Percentiles rank a stretch among this genome's conserved stretches.
Evolutionary conservation across 345 rosid genomes (phyloP).

Genomic region (Passiflora organensis): DNA sequence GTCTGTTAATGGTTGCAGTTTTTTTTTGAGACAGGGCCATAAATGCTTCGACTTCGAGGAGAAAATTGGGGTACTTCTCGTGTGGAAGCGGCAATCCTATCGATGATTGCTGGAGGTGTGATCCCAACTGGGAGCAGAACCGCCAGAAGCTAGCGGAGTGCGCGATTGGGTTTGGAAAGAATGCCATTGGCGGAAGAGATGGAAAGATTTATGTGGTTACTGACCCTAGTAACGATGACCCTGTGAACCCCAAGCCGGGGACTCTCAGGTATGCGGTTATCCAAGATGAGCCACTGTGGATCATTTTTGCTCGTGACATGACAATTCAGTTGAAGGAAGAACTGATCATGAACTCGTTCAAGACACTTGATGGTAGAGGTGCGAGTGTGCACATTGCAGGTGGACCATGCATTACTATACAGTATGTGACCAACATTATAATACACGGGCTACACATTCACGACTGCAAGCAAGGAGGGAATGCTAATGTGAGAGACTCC

Average conservation of each 20-base stretch:
- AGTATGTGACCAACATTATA: constrained; percentile 26
- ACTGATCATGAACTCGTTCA: constrained; percentile 28
- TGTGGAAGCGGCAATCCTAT: constrained; percentile 26
- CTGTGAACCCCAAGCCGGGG: constrained; percentile 25
- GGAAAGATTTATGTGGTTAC: constrained; percentile 27
- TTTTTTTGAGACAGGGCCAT: constrained; percentile 16
- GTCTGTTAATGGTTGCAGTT: no score
- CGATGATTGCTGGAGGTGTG: constrained; percentile 31
- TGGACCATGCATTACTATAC: constrained; percentile 25
- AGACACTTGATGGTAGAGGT: constrained; percentile 27
- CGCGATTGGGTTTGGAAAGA: constrained; percentile 28
- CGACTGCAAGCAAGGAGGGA: constrained; percentile 30
- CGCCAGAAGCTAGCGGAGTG: constrained; percentile 25
- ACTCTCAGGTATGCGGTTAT: constrained; percentile 25
- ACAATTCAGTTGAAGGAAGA: constrained; percentile 23
- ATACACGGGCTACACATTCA: constrained; percentile 27
- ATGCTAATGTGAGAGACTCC: constrained; percentile 27
- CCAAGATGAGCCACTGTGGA: constrained; percentile 32
- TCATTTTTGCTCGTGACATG: constrained; percentile 25
- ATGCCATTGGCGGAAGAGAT: constrained; percentile 26
- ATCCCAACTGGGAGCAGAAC: constrained; percentile 28
- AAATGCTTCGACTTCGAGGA: constrained; percentile 21
- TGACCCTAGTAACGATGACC: constrained; percentile 16
- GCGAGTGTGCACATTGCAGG: constrained; percentile 29
- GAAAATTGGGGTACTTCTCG: constrained; percentile 23